phyloP scores from a whole-genome alignment of 768 basidiomycete genomes.

The Tulasnella sp. region DNA sequence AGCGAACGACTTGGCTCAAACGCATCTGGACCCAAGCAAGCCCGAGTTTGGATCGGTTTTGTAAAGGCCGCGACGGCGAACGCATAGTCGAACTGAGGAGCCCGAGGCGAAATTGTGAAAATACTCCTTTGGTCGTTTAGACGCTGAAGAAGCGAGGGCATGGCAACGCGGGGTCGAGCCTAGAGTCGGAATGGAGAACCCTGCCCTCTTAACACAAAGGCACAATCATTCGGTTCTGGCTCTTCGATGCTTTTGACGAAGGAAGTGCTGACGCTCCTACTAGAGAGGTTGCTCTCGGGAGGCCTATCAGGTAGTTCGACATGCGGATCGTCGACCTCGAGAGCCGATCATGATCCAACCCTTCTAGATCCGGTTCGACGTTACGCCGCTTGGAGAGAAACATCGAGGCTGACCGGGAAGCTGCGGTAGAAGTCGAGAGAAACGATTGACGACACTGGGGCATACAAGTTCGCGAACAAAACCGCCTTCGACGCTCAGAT shows the following conservation, averaged over 20 bases:
- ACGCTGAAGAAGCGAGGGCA: no score
- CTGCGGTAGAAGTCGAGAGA: no score
- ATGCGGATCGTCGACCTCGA: constrained; percentile 80
- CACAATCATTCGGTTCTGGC: constrained; percentile 41
- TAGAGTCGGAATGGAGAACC: constrained; percentile 76
- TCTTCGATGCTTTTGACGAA: background rate
- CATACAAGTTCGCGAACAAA: constrained; percentile 43
- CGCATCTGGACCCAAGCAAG: no score
- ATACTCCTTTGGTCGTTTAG: no score
- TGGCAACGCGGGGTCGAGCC: no score
- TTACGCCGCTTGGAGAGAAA: constrained; percentile 62
- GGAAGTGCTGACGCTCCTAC: constrained; percentile 20
- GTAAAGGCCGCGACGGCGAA: no score
- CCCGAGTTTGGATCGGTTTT: no score
- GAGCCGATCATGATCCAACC: constrained; percentile 65
- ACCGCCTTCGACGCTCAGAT: constrained; percentile 51
- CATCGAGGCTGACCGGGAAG: constrained; percentile 65
- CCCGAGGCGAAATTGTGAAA: no score
- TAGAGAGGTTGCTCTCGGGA: constrained; percentile 70
- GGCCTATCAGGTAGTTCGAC: constrained; percentile 78
- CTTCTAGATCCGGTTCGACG: constrained; percentile 44
- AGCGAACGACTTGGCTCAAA: no score
- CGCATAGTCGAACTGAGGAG: no score
- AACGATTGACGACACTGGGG: constrained; percentile 34
- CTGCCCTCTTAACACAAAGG: constrained; percentile 72